Conservation (phyloP, 768 basidiomycete genomes). For the Phanerodontia chrysosporium region DNA sequence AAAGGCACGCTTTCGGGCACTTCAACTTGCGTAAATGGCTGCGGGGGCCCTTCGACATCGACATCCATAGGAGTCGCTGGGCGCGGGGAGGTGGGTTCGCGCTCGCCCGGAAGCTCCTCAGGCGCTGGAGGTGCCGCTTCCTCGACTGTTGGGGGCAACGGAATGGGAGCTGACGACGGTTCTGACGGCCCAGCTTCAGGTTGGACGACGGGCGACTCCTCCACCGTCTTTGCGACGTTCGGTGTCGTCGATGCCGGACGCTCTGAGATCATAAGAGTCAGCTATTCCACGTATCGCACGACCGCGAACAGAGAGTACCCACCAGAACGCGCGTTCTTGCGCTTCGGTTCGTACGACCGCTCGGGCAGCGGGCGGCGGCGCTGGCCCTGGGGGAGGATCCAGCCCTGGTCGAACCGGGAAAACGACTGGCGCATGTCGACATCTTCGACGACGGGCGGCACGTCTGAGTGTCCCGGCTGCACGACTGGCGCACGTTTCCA, state of each 20-base stretch:
- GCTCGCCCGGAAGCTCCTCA: background rate
- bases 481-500: slow-evolving; percentile 2
- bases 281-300: slow-evolving; percentile 29
- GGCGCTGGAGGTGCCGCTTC: background rate
- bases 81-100: background rate
- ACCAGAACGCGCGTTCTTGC: slow-evolving; percentile 51
- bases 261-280: slow-evolving; percentile 60
- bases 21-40: background rate
- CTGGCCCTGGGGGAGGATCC: slow-evolving; percentile 78
- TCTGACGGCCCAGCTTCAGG: background rate
- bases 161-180: too few relatives aligned
- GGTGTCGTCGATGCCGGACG: slow-evolving; percentile 66
- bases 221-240: slow-evolving; percentile 51
- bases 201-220: slow-evolving; percentile 34
- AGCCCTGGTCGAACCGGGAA: slow-evolving; percentile 78
- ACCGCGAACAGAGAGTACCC: slow-evolving; percentile 12
- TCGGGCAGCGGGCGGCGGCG: slow-evolving; percentile 54
- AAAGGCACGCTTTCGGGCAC: too few relatives aligned
- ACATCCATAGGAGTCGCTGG: background rate
- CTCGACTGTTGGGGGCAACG: background rate
- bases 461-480: slow-evolving; percentile 29
- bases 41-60: background rate
- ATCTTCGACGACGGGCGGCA: slow-evolving; percentile 60
- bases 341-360: slow-evolving; percentile 44
- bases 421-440: slow-evolving; percentile 74